Evolutionary conservation across 257 asterid genomes (phyloP).

Genomic region (Phtheirospermum japonicum): DNA sequence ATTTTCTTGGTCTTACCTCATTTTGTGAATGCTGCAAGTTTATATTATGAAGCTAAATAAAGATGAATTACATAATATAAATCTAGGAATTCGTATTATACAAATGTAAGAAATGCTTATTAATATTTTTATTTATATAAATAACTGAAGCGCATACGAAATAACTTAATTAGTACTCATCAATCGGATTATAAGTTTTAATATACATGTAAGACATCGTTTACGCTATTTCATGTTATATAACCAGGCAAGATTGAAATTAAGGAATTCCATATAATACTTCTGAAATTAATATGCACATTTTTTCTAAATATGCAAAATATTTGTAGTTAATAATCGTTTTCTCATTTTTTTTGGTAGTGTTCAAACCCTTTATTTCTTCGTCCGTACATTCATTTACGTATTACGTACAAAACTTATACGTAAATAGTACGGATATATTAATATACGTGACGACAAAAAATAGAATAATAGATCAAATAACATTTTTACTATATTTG

Average conservation of each 20-base stretch:
- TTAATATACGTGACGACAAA: not conserved
- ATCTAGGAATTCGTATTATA: not conserved
- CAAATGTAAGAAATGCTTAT: not conserved
- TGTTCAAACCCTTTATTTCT: too few relatives aligned
- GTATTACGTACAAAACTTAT: too few relatives aligned
- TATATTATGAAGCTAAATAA: not conserved
- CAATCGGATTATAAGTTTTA: not conserved
- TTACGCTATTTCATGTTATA: not conserved
- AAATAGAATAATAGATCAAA: not conserved
- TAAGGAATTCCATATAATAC: not conserved
- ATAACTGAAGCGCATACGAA: not conserved
- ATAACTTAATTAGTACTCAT: not conserved
- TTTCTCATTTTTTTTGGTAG: too few relatives aligned
- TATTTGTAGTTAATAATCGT: too few relatives aligned
- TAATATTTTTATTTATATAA: too few relatives aligned
- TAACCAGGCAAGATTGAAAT: not conserved
- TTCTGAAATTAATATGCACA: too few relatives aligned
- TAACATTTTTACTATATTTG: not conserved
- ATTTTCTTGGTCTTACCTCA: not conserved
- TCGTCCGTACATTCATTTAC: too few relatives aligned
- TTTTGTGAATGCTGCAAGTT: too few relatives aligned
- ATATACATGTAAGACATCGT: not conserved
- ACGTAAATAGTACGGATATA: not conserved
- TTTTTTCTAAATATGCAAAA: too few relatives aligned
- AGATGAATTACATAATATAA: not conserved